Base-by-base conservation (phyloP, 306 rosid species). In the Urtica urens region DNA sequence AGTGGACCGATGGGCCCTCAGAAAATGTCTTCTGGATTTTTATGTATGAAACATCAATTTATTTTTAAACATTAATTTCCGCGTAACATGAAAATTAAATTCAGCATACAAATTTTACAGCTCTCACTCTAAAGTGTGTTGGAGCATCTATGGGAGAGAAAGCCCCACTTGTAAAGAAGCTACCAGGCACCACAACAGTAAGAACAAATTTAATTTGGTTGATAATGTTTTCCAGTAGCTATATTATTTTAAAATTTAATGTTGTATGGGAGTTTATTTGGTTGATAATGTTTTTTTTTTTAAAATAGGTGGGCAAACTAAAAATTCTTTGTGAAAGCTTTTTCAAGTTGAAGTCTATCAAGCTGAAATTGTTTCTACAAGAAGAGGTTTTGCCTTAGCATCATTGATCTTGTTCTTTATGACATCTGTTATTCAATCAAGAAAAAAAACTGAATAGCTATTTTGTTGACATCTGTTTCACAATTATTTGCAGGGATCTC, bases 71-170 rank as follows among this genome's bases (percentile, higher is more conserved):
- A 5, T 28, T 47, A 55, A 34, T 53, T 59, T 53, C 18, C 22
- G 49, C 53, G 33, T 37, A 43, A 33, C 35, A 31, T 21, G n/a
- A 40, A 20, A 59, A 34, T 56, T 66, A 34, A 64, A 62, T 1
- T 51, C 35, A 40, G 16, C 35, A 46, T 55, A 25, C 31, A 58
- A 62, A 52, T 71, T 52, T n/a, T 76, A 76, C 87, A 84, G 97
- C 94, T 48, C 69, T 90, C 70, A 77, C 76, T 63, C 62, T 90
- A 49, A 85, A 79, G 57, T 81, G 94, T 20, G 92, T 90, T 43
- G 99, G 94, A 72, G 87, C 95, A 57, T 81, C 99, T 45, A 70
- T 90, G 49, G 92, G 95, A 52, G 99, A 90, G 84, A 90, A 79
- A 79, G 62, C 69, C 28, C 74, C 79, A 1, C 27, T 85, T 74